phyloP scores from a whole-genome alignment of 805 yeast genomes.

The Allodekkera sacchari region DNA sequence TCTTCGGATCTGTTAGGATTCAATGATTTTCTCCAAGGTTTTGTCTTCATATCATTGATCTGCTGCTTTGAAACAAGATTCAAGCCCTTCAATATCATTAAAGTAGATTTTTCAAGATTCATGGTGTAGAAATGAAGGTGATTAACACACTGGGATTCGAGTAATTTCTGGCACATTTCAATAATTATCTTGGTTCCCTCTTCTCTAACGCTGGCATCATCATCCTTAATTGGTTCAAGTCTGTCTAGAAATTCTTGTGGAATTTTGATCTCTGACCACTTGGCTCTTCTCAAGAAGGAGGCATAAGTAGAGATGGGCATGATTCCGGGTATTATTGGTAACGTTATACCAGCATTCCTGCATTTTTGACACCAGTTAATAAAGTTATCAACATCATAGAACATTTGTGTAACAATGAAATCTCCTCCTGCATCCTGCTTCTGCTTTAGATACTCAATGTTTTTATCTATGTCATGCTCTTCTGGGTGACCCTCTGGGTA shows the following conservation, averaged over 20 bases:
- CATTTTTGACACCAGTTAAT: conserved; percentile 71
- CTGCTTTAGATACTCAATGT: conserved; percentile 63
- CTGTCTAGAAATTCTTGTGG: conserved; percentile 65
- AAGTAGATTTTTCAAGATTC: conserved; percentile 89
- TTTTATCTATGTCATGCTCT: conserved; percentile 45
- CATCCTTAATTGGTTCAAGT: conserved; percentile 79
- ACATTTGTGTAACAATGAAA: conserved; percentile 94
- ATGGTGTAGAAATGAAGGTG: conserved; percentile 96
- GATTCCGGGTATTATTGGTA: conserved; percentile 94
- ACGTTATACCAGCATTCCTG: conserved; percentile 61
- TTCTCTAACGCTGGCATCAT: conserved; percentile 81
- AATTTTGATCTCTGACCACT: conserved; percentile 81
- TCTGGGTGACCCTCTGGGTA: conserved; percentile 98
- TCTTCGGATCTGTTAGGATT: conserved; percentile 75
- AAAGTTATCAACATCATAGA: conserved; percentile 85
- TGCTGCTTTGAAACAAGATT: conserved; percentile 34
- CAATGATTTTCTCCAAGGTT: conserved; percentile 91
- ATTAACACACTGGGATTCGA: conserved; percentile 63
- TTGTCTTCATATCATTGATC: conserved; percentile 19
- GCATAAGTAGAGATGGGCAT: conserved; percentile 98
- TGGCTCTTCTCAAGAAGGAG: conserved; percentile 85
- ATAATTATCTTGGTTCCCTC: conserved; percentile 76
- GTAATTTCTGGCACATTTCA: conserved; percentile 69
- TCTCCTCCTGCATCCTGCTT: conserved; percentile 93
- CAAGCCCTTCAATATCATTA: conserved; percentile 77